These are phyloP conservation scores for Hericium coralloides DNA, from an alignment of 768 basidiomycete genomes.

Conservation along the genomic window DNA sequence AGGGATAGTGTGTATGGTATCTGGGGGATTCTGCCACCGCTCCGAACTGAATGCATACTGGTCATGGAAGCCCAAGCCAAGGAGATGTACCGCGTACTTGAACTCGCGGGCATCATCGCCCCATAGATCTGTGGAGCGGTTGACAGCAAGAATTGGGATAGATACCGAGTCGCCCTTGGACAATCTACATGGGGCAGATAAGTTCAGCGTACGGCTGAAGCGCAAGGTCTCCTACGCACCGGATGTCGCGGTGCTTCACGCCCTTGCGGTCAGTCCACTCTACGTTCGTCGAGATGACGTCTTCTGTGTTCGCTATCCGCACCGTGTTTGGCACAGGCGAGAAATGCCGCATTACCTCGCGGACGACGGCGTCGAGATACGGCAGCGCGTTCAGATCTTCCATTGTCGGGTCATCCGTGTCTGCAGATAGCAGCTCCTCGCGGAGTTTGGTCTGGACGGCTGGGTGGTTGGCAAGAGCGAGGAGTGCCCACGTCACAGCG, in stretches of 20 bases:
- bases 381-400: conserved; percentile 19
- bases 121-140: conserved; percentile 23
- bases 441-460: conserved; percentile 26
- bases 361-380: conserved; percentile 25
- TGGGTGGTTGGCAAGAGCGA: conserved; percentile 21
- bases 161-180: conserved; percentile 20
- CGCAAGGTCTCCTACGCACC: conserved; percentile 5
- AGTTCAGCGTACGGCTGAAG: neutral
- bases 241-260: conserved; percentile 1
- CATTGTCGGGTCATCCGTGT: conserved; percentile 15
- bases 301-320: conserved; percentile 19
- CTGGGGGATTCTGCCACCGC: conserved; percentile 16
- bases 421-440: conserved; percentile 21
- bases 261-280: conserved; percentile 15
- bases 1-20: conserved; percentile 13
- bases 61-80: neutral
- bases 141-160: conserved; percentile 22
- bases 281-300: conserved; percentile 20
- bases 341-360: conserved; percentile 22
- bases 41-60: conserved; percentile 16
- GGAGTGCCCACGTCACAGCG: conserved; percentile 27
- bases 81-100: conserved; percentile 6
- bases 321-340: conserved; percentile 16
- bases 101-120: conserved; percentile 31
- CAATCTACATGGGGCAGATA: conserved; percentile 2